phyloP scores from a whole-genome alignment of 257 asterid species.

The Fraxinus pennsylvanica region DNA sequence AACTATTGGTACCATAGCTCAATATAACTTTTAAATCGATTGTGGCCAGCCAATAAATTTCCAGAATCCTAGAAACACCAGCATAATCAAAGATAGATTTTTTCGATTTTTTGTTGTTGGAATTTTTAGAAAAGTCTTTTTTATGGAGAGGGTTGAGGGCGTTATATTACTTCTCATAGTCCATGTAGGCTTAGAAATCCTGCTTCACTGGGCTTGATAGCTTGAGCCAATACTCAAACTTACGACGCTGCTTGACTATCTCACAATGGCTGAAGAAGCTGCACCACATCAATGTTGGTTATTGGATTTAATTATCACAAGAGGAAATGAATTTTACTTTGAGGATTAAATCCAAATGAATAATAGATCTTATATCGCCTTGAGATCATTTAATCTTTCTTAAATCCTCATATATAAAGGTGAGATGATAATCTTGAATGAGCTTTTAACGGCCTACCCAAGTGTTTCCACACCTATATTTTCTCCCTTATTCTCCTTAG shows the following conservation, averaged over 20 bases:
- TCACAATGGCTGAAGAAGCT: constrained; percentile 67
- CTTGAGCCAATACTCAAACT: constrained; percentile 84
- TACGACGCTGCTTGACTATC: constrained; percentile 78
- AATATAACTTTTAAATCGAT: constrained; percentile 47
- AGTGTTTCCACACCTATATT: too few relatives aligned
- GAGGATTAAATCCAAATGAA: too few relatives aligned
- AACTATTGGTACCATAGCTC: constrained; percentile 87
- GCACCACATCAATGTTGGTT: constrained; percentile 40
- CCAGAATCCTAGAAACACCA: constrained; percentile 68
- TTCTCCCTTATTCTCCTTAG: too few relatives aligned
- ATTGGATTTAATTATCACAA: too few relatives aligned
- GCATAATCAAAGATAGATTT: constrained; percentile 72
- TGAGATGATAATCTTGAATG: too few relatives aligned
- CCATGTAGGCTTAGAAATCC: constrained; percentile 68
- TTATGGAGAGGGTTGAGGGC: constrained; percentile 61
- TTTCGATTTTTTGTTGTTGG: constrained; percentile 46
- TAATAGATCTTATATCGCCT: too few relatives aligned
- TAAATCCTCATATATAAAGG: too few relatives aligned
- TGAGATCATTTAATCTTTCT: too few relatives aligned
- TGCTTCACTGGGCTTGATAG: constrained; percentile 74
- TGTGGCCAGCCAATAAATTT: constrained; percentile 70
- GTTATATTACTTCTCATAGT: constrained; percentile 75
- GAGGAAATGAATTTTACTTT: too few relatives aligned
- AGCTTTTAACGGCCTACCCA: too few relatives aligned
- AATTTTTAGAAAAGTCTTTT: constrained; percentile 38